Evolutionary conservation across 208 protist species (phyloP).

Genomic region (Eutreptiella sp.): DNA sequence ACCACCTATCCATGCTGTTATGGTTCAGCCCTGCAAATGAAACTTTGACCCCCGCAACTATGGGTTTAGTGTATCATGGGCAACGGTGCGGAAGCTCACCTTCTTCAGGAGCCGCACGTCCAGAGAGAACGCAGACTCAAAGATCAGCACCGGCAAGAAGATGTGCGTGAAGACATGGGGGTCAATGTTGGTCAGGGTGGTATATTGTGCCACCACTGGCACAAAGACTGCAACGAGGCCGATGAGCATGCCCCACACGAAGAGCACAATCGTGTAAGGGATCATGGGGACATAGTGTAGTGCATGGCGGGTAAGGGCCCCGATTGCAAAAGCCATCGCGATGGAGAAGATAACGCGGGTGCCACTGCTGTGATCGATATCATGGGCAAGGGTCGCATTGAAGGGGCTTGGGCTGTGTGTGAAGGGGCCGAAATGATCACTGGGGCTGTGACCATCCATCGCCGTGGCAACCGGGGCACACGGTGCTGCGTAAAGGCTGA

Average conservation of each 20-base stretch:
- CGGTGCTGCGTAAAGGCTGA: too few relatives aligned
- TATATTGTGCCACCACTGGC: slow-evolving; percentile 47
- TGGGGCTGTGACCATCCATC: too few relatives aligned
- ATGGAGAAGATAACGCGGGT: too few relatives aligned
- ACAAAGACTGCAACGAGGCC: slow-evolving; percentile 10
- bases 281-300: slow-evolving; percentile 5
- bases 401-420: too few relatives aligned
- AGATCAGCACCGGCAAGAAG: slow-evolving; percentile 78
- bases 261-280: slow-evolving; percentile 21
- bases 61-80: too few relatives aligned
- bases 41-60: too few relatives aligned
- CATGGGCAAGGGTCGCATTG: too few relatives aligned
- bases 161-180: slow-evolving; percentile 73
- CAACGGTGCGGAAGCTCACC: slow-evolving; percentile 56
- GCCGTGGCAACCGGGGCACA: too few relatives aligned
- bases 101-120: slow-evolving; percentile 60
- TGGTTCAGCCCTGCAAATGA: too few relatives aligned
- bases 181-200: slow-evolving; percentile 41
- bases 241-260: slow-evolving; percentile 4
- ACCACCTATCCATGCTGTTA: too few relatives aligned
- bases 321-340: slow-evolving; percentile 23
- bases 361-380: too few relatives aligned
- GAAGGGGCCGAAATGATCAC: too few relatives aligned
- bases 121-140: slow-evolving; percentile 69
- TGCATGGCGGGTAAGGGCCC: background rate